Evolutionary conservation across 2,329 filamentous ascomycete genomes (phyloP).

Genomic region (Hypoxylon sp.): DNA sequence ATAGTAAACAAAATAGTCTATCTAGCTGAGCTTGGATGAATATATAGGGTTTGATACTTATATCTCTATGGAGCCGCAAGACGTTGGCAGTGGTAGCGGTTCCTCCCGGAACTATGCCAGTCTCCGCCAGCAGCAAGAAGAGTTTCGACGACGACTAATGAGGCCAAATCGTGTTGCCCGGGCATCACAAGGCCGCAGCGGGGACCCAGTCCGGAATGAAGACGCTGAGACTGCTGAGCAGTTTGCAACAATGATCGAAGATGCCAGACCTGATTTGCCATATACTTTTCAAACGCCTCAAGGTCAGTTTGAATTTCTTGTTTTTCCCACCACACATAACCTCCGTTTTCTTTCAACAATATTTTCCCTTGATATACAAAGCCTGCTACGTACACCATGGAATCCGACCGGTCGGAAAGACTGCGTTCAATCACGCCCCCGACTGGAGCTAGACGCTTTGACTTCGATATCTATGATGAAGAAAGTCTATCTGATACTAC

Average conservation of each 20-base stretch:
- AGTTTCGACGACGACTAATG: constrained; percentile 47
- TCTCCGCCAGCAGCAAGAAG: constrained; percentile 47
- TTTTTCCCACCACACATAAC: not conserved
- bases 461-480: constrained; percentile 4
- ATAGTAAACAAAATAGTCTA: not conserved
- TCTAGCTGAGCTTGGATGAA: constrained; percentile 1
- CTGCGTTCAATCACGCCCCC: not conserved
- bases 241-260: constrained; percentile 18
- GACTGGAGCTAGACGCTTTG: not conserved
- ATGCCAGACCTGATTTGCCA: constrained; percentile 34
- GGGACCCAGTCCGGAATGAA: constrained; percentile 26
- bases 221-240: constrained; percentile 21
- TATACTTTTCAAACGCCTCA: constrained; percentile 48
- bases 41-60: not conserved
- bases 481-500: constrained; percentile 7
- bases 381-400: constrained; percentile 20
- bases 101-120: constrained; percentile 28
- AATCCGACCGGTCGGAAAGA: not conserved
- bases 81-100: constrained; percentile 20
- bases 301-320: constrained; percentile 40
- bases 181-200: constrained; percentile 22
- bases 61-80: constrained; percentile 39
- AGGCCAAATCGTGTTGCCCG: constrained; percentile 43
- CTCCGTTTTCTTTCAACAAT: not conserved
- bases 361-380: not conserved